Conservation (phyloP, 1,139 yeast genomes). For the Kodamaea arcana region DNA sequence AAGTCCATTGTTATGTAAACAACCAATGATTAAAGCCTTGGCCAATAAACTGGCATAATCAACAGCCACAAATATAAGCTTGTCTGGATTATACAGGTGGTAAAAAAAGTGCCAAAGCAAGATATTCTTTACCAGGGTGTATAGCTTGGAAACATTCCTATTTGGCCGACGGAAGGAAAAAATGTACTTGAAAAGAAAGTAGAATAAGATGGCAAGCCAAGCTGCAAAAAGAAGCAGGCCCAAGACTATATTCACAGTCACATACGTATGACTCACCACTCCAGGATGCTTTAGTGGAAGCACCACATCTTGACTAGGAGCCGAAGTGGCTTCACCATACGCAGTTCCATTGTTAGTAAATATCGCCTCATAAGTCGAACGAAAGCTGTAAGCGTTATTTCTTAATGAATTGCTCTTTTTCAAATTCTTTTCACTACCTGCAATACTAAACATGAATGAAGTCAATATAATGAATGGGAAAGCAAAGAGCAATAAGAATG, state of each 20-base stretch:
- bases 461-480: constrained; percentile 46
- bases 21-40: constrained; percentile 40
- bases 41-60: constrained; percentile 30
- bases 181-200: constrained; percentile 31
- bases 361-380: constrained; percentile 25
- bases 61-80: constrained; percentile 33
- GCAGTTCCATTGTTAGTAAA: constrained; percentile 6
- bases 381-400: constrained; percentile 23
- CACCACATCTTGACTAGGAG: background rate
- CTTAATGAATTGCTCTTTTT: constrained; percentile 17
- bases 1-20: constrained; percentile 39
- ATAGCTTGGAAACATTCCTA: constrained; percentile 31
- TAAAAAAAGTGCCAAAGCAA: constrained; percentile 47
- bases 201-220: constrained; percentile 29
- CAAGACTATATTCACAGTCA: constrained; percentile 15
- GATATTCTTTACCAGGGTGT: constrained; percentile 45
- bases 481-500: constrained; percentile 35
- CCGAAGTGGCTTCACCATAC: background rate
- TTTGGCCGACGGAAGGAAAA: constrained; percentile 17
- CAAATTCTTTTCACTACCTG: constrained; percentile 15
- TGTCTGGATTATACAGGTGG: constrained; percentile 41
- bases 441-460: constrained; percentile 30
- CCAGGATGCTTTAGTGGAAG: background rate
- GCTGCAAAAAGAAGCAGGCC: constrained; percentile 30
- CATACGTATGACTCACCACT: background rate